phyloP scores from a whole-genome alignment of 805 yeast species.

The Grigorovia jiainica region DNA sequence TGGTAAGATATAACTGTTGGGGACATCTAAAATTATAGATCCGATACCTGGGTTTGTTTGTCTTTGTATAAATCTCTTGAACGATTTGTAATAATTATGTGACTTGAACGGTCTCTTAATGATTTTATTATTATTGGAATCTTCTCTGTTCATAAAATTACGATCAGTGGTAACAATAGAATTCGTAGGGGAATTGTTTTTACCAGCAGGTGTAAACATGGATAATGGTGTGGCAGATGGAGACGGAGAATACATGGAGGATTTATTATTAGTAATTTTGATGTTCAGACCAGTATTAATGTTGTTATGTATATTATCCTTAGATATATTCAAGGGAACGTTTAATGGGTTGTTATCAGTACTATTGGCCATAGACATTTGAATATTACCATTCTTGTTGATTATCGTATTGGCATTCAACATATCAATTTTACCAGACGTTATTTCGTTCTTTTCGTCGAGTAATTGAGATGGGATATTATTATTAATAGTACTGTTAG shows the following conservation, averaged over 20 bases:
- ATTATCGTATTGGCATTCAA: too few species aligned
- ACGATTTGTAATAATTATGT: background rate
- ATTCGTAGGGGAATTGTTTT: background rate
- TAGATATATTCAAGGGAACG: too few species aligned
- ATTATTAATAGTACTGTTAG: too few species aligned
- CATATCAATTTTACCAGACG: too few species aligned
- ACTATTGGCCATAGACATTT: too few species aligned
- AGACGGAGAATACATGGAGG: background rate
- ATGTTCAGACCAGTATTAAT: too few species aligned
- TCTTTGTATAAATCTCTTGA: background rate
- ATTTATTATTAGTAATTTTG: too few species aligned
- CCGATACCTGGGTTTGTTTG: constrained; percentile 5
- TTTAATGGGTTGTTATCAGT: too few species aligned
- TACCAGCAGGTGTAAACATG: background rate
- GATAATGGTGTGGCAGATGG: background rate
- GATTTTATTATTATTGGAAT: background rate
- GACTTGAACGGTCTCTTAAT: background rate
- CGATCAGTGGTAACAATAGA: background rate
- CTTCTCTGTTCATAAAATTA: background rate
- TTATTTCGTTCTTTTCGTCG: too few species aligned
- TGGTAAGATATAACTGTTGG: constrained; percentile 22
- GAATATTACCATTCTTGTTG: too few species aligned
- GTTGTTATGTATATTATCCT: too few species aligned
- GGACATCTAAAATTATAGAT: constrained; percentile 20
- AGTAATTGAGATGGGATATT: too few species aligned